Base-by-base conservation (phyloP, 1,284 basidiomycete species). In the Coniferiporia sulphurascens region DNA sequence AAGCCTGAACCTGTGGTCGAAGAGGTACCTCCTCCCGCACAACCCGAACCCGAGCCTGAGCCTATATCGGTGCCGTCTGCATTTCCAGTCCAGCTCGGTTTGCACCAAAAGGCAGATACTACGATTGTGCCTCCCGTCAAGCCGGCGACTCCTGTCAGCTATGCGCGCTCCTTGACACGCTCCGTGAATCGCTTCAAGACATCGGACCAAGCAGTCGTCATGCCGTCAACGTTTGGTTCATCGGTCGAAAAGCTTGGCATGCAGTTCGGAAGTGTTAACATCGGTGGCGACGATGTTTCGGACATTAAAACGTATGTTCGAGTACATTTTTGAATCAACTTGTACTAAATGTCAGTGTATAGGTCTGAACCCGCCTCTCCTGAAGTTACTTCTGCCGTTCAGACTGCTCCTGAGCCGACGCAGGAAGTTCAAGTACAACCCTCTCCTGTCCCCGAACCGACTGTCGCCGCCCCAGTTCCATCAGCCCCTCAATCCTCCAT, bases 231-330 rank as follows among this genome's bases (percentile, higher is more conserved):
- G 66, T 86, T 86, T 70, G 80, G 83, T 19, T 70, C 79, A 9
- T 78, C 78, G 27, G 65, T 87, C 32, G 87, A 90, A 70, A 89
- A 87, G 69, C 73, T 90, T 53, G 89, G 88, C 51, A 89, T 91
- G 89, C 89, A 91, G 66, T 91, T 91, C 66, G 89, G 89, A 44
- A 90, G 87, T 69, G 72, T 91, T 64, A 85, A 81, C 69, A 76
- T 91, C 36, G 83, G 82, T 44, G 86, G 84, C 15, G 87, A 89
- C 55, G 80, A 79, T 56, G 66, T 83, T 32, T 82, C 85, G 55
- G 64, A 75, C 27, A 27, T 12, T 7, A 74, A 73, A 62, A 65
- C 76, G 82, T 83, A 67, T 67, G 81, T 76, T 4, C 32, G 50
- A 21, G 46, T 52, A 19, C 9, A 22, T 55, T 36, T 45, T 54